phyloP scores from a whole-genome alignment of 345 rosid species.

The Linum trigynum region DNA sequence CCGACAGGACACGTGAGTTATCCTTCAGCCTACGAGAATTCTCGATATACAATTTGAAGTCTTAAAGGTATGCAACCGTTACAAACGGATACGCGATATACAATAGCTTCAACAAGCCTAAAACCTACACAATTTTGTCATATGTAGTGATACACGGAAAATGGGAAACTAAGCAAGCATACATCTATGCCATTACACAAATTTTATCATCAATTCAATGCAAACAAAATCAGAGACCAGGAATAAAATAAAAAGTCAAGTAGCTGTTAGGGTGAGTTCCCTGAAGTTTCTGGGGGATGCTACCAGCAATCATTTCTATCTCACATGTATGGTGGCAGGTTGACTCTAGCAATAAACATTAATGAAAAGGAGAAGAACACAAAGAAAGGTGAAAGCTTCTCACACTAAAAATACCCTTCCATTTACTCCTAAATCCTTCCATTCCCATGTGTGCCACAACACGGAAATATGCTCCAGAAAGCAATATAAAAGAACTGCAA shows the following conservation, averaged over 20 bases:
- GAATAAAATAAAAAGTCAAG: too few relatives aligned
- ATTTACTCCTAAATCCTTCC: conserved; percentile 29
- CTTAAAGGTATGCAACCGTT: not conserved
- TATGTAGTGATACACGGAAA: not conserved
- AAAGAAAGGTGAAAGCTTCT: conserved; percentile 10
- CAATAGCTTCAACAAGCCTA: too few relatives aligned
- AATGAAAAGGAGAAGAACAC: not conserved
- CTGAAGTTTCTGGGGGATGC: too few relatives aligned
- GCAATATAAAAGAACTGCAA: conserved; percentile 21
- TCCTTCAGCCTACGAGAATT: too few relatives aligned
- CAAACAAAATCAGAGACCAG: not conserved
- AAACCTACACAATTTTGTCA: not conserved
- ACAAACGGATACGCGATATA: not conserved
- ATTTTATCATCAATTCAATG: not conserved
- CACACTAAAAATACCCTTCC: conserved; percentile 29
- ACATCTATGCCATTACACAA: not conserved
- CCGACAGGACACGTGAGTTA: too few relatives aligned
- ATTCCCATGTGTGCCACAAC: conserved; percentile 14
- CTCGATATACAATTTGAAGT: too few relatives aligned
- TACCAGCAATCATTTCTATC: too few relatives aligned
- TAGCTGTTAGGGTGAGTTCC: too few relatives aligned
- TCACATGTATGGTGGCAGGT: not conserved
- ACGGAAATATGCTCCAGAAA: conserved; percentile 28
- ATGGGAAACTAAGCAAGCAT: not conserved
- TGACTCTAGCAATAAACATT: not conserved